A percentile compares a stretch with the other conserved stretches of the same genome.
phyloP scores from a whole-genome alignment of 2,329 filamentous ascomycete species.

The Penicillium sp. region DNA sequence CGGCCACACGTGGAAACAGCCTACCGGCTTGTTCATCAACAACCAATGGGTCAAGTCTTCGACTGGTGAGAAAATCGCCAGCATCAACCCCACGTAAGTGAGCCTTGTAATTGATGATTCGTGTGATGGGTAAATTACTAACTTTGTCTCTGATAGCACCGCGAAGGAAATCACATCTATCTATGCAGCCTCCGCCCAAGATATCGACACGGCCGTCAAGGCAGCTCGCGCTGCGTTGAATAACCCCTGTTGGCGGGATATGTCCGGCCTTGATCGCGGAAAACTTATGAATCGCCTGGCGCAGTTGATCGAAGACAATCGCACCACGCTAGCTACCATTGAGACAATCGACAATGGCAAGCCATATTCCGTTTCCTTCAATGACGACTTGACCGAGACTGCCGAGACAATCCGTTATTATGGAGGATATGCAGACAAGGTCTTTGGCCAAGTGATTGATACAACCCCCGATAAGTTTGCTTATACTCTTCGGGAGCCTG shows the following conservation, averaged over 20 bases:
- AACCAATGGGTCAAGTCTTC: conserved; percentile 45
- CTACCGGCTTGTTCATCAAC: conserved; percentile 47
- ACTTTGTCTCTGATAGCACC: conserved; percentile 14
- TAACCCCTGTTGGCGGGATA: conserved; percentile 29
- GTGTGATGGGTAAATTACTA: background rate
- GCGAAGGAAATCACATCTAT: conserved; percentile 33
- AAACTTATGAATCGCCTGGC: conserved; percentile 66
- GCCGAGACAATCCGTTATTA: conserved; percentile 48
- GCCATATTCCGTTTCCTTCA: conserved; percentile 24
- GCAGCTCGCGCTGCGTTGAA: conserved; percentile 33
- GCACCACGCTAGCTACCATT: conserved; percentile 57
- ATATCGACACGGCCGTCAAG: conserved; percentile 37
- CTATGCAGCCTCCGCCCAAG: conserved; percentile 33
- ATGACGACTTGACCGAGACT: conserved; percentile 26
- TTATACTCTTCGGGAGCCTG: conserved; percentile 74
- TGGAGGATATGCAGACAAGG: conserved; percentile 84
- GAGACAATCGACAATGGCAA: conserved; percentile 78
- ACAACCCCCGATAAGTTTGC: conserved; percentile 72
- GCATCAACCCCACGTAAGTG: conserved; percentile 36
- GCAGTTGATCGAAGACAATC: conserved; percentile 61
- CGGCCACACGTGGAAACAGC: conserved; percentile 39
- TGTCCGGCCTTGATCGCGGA: conserved; percentile 56
- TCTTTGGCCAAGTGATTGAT: conserved; percentile 77
- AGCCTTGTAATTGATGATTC: background rate
- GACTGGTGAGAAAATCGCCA: conserved; percentile 38